Conservation (phyloP, 2,329 filamentous ascomycete genomes). For the Venturia oleaginea region DNA sequence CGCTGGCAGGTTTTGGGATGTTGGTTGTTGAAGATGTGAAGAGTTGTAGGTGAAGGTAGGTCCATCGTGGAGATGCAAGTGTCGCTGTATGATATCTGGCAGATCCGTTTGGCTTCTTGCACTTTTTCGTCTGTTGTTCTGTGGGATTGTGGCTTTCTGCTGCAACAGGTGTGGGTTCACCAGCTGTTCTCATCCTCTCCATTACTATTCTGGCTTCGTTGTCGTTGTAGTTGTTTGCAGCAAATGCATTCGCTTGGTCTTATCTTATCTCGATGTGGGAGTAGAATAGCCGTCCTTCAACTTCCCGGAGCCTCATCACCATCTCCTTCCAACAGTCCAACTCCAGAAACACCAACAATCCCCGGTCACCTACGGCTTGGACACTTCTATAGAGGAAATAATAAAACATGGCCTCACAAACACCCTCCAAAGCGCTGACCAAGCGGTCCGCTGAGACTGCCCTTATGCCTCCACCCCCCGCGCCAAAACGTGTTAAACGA, state of each 20-base stretch:
- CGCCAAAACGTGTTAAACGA: conserved; percentile 81
- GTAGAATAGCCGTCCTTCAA: no score
- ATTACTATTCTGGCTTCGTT: no score
- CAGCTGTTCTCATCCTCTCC: not conserved
- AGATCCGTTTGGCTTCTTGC: not conserved
- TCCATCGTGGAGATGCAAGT: conserved; percentile 29
- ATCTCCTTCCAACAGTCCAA: no score
- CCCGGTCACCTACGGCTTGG: conserved; percentile 66
- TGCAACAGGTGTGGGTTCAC: not conserved
- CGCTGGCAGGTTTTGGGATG: not conserved
- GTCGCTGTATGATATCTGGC: conserved; percentile 28
- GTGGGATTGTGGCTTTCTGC: not conserved
- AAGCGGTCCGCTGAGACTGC: conserved; percentile 58
- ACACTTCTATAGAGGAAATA: conserved; percentile 71
- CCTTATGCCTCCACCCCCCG: conserved; percentile 81
- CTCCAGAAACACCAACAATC: not conserved
- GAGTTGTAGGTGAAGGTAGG: conserved; percentile 14
- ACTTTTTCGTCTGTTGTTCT: not conserved
- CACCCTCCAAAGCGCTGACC: conserved; percentile 50
- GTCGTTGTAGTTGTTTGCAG: no score
- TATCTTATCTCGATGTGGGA: no score
- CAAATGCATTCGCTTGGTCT: no score
- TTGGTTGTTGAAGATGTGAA: conserved; percentile 7
- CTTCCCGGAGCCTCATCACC: not conserved
- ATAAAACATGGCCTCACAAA: conserved; percentile 28